phyloP scores from a whole-genome alignment of 768 basidiomycete genomes.

The Tricholoma flavovirens region DNA sequence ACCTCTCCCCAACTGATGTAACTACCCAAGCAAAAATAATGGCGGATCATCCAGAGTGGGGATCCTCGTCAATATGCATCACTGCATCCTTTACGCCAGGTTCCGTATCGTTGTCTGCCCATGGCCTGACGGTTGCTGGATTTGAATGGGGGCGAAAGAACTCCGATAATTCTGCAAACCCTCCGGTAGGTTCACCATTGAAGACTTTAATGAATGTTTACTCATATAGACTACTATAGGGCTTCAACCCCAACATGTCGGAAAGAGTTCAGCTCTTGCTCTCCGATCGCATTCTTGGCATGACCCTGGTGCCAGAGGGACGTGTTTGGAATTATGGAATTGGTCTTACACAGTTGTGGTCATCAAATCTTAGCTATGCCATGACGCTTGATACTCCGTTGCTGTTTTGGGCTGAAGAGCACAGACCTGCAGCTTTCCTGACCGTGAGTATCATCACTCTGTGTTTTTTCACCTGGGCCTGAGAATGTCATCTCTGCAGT shows the following conservation, averaged over 20 bases:
- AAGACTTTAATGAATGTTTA: slow-evolving; percentile 1
- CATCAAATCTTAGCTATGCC: slow-evolving; percentile 71
- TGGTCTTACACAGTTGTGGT: slow-evolving; percentile 89
- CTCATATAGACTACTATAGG: slow-evolving; percentile 32
- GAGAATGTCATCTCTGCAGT: slow-evolving; percentile 39
- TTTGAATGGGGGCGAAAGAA: slow-evolving; percentile 99
- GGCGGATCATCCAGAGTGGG: slow-evolving; percentile 95
- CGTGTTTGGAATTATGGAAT: slow-evolving; percentile 97
- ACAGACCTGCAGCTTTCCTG: slow-evolving; percentile 91
- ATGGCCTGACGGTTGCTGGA: slow-evolving; percentile 83
- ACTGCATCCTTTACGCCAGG: slow-evolving; percentile 97
- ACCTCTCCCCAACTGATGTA: slow-evolving; percentile 90
- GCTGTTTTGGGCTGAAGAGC: slow-evolving; percentile 94
- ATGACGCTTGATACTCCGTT: slow-evolving; percentile 91
- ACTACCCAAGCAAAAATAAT: slow-evolving; percentile 94
- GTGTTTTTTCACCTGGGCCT: background rate
- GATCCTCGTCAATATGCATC: slow-evolving; percentile 88
- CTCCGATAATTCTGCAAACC: slow-evolving; percentile 76
- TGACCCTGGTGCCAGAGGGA: slow-evolving; percentile 92
- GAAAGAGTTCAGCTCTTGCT: slow-evolving; percentile 90
- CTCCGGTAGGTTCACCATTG: slow-evolving; percentile 40
- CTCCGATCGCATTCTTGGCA: slow-evolving; percentile 93
- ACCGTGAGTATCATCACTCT: slow-evolving; percentile 47
- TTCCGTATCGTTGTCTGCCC: slow-evolving; percentile 91
- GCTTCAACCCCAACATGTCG: slow-evolving; percentile 99